These are phyloP conservation scores for Yamadazyma tumulicola DNA, from an alignment of 805 yeast species.

Conservation along the genomic window DNA sequence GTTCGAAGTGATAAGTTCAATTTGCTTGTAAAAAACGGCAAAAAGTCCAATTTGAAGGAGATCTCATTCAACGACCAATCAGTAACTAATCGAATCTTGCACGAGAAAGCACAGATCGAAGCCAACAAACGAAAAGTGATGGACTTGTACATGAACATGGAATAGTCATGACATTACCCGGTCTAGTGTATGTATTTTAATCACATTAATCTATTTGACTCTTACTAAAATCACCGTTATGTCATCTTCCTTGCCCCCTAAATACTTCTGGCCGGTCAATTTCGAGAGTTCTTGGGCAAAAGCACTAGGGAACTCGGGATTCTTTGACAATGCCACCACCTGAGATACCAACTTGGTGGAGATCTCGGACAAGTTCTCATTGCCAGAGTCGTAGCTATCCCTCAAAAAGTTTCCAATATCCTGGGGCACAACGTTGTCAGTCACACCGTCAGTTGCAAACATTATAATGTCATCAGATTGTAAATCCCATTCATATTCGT, in stretches of 20 bases:
- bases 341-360: constrained; percentile 58
- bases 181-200: too few species aligned
- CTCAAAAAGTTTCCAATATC: constrained; percentile 69
- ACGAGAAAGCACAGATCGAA: constrained; percentile 48
- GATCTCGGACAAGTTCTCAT: constrained; percentile 41
- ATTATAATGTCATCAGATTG: constrained; percentile 71
- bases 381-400: constrained; percentile 42
- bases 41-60: constrained; percentile 6
- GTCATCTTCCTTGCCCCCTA: constrained; percentile 96
- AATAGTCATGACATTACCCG: constrained; percentile 10
- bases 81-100: constrained; percentile 50
- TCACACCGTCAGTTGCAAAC: constrained; percentile 91
- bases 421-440: constrained; percentile 73
- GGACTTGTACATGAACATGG: constrained; percentile 48
- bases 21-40: constrained; percentile 8
- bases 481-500: constrained; percentile 61
- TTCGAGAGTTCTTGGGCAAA: constrained; percentile 76
- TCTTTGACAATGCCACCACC: constrained; percentile 68
- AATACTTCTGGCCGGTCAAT: constrained; percentile 62
- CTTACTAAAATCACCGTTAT: constrained; percentile 77
- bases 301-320: constrained; percentile 74
- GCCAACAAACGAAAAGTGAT: constrained; percentile 57
- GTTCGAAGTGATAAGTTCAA: constrained; percentile 7
- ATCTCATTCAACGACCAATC: constrained; percentile 34
- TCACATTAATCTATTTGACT: constrained; percentile 32